A percentile compares a stretch with the other conserved stretches of the same genome.
Evolutionary conservation across 441 rosid genomes (phyloP).

Genomic region (Omphalea diandra): DNA sequence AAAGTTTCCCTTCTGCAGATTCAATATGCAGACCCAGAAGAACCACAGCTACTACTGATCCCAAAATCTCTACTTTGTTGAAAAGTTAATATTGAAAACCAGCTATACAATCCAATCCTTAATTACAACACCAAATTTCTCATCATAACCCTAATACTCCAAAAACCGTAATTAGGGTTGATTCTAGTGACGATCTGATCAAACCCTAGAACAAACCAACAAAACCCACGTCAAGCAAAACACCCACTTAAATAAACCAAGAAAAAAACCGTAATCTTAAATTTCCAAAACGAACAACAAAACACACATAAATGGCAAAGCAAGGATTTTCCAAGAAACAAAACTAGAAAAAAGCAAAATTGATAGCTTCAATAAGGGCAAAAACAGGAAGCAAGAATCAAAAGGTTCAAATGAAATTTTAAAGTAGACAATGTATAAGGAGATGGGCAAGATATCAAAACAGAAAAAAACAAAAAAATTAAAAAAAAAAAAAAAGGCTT

Average conservation of each 20-base stretch:
- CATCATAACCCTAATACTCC: conserved; percentile 42
- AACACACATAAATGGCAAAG: too few relatives aligned
- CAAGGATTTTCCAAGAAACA: conserved; percentile 13
- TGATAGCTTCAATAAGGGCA: conserved; percentile 18
- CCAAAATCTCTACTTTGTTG: conserved; percentile 20
- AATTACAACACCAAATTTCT: conserved; percentile 28
- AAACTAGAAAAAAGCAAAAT: conserved; percentile 17
- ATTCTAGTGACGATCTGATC: conserved; percentile 47
- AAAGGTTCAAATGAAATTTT: conserved; percentile 14
- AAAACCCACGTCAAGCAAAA: conserved; percentile 29
- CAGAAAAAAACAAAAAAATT: too few relatives aligned
- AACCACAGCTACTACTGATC: too few relatives aligned
- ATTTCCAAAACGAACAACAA: conserved; percentile 17
- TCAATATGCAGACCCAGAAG: conserved; percentile 25
- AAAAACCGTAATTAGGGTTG: conserved; percentile 47
- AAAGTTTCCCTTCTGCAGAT: conserved; percentile 15
- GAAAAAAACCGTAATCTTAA: conserved; percentile 26
- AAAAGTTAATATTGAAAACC: conserved; percentile 10
- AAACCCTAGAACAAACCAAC: conserved; percentile 45
- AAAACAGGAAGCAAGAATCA: background rate
- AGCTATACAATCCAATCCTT: conserved; percentile 28
- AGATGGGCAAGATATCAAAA: conserved; percentile 35
- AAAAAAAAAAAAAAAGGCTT: conserved; percentile 9
- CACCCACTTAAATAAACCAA: conserved; percentile 26
- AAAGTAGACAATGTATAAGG: conserved; percentile 29